phyloP scores from a whole-genome alignment of 179 eudicot species.

The Carnegiea gigantea region DNA sequence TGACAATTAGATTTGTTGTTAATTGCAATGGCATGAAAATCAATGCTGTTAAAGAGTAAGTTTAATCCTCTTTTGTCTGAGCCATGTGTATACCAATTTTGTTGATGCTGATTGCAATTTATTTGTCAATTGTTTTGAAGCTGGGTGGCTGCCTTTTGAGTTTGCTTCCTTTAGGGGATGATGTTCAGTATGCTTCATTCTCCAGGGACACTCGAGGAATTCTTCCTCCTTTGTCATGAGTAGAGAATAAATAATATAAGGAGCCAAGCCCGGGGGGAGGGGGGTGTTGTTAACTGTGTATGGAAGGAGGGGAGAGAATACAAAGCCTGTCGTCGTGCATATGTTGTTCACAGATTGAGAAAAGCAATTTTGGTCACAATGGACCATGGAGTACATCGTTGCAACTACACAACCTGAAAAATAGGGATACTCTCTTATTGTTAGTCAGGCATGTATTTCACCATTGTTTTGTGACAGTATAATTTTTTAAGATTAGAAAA shows the following conservation, averaged over 20 bases:
- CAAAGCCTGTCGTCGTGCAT: background rate
- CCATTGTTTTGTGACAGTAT: background rate
- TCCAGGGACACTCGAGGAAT: background rate
- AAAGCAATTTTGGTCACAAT: background rate
- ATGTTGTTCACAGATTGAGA: background rate
- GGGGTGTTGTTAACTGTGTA: background rate
- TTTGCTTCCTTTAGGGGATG: background rate
- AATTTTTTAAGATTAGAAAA: too few relatives aligned
- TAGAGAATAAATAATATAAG: too few relatives aligned
- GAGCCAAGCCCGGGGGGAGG: background rate
- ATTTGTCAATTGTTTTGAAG: background rate
- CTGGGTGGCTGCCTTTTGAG: background rate
- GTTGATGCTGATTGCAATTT: background rate
- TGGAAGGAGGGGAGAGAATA: background rate
- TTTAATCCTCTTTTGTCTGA: slow-evolving; percentile 7
- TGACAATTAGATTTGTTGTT: slow-evolving; percentile 92
- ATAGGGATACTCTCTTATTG: background rate
- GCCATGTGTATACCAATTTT: background rate
- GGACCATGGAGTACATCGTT: background rate
- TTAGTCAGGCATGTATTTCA: background rate
- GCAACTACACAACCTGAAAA: background rate
- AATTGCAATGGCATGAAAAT: slow-evolving; percentile 86
- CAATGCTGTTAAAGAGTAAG: slow-evolving; percentile 84
- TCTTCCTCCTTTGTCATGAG: background rate
- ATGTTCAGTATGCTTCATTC: background rate